Evolutionary conservation across 179 eudicot genomes (phyloP).

Genomic region (Gypsophila paniculata): DNA sequence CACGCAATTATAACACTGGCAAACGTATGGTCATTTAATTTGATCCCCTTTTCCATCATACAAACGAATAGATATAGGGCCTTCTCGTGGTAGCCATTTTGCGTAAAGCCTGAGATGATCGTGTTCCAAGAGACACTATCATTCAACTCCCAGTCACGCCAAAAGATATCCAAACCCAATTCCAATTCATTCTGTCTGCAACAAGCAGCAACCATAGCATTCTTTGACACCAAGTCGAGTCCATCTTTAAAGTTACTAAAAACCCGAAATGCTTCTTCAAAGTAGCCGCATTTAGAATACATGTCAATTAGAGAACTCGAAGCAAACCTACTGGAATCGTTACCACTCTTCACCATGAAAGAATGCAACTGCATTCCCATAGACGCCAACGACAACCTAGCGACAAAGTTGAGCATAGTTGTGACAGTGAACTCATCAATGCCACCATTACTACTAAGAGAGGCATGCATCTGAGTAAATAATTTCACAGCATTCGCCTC

Average conservation of each 20-base stretch:
- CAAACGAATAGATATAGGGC: conserved; percentile 43
- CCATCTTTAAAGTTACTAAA: conserved; percentile 31
- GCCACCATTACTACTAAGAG: conserved; percentile 2
- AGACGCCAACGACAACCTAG: conserved; percentile 34
- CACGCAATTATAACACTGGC: conserved; percentile 61
- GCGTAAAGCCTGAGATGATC: conserved; percentile 67
- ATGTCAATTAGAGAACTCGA: conserved; percentile 71
- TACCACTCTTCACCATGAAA: conserved; percentile 61
- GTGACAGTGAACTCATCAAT: conserved; percentile 72
- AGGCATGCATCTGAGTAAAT: conserved; percentile 51
- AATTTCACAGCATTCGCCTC: conserved; percentile 46
- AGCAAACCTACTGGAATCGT: conserved; percentile 45
- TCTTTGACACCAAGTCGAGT: conserved; percentile 67
- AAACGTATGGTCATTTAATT: conserved; percentile 64
- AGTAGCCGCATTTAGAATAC: conserved; percentile 82
- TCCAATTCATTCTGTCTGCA: conserved; percentile 67
- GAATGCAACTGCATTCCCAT: conserved; percentile 70
- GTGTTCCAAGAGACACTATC: conserved; percentile 83
- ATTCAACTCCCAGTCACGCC: conserved; percentile 47
- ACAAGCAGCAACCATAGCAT: conserved; percentile 87
- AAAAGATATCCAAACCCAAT: conserved; percentile 51
- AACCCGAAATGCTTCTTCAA: conserved; percentile 45
- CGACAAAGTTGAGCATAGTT: conserved; percentile 63
- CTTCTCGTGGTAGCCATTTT: conserved; percentile 49
- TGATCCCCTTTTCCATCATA: conserved; percentile 49